These are phyloP conservation scores for Parascedosporium putredinis DNA, from an alignment of 2,329 filamentous ascomycete species.

Conservation along the genomic window DNA sequence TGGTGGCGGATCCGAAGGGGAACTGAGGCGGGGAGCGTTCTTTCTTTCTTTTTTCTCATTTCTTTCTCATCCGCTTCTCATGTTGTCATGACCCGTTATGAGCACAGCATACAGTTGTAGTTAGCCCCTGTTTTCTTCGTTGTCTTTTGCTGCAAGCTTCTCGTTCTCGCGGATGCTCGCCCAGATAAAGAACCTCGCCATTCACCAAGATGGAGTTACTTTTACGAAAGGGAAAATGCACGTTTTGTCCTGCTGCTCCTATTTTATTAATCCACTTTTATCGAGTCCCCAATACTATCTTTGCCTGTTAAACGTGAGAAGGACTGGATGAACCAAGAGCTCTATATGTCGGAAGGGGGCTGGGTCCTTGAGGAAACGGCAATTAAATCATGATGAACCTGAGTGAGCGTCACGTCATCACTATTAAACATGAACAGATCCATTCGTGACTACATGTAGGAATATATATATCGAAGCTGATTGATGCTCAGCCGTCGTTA, in stretches of 20 bases:
- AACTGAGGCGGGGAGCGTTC: neutral
- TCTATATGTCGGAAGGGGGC: too few species aligned
- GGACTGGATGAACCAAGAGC: too few species aligned
- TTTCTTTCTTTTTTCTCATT: neutral
- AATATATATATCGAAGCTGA: too few species aligned
- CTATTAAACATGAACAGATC: too few species aligned
- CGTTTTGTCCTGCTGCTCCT: neutral
- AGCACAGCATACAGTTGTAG: neutral
- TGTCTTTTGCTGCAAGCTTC: neutral
- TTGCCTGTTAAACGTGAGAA: too few species aligned
- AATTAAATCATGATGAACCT: too few species aligned
- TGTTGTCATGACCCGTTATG: slow-evolving; percentile 3
- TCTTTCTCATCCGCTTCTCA: neutral
- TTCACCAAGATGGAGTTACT: neutral
- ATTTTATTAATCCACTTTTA: neutral
- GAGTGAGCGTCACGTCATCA: too few species aligned
- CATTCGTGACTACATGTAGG: too few species aligned
- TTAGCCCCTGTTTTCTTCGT: neutral
- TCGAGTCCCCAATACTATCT: too few species aligned
- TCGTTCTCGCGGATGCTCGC: neutral
- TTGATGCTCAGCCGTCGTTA: too few species aligned
- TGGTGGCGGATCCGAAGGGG: too few species aligned
- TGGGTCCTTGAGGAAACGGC: too few species aligned
- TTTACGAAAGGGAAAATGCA: neutral
- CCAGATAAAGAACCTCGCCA: neutral